These are phyloP conservation scores for Salix suchowensis DNA, from an alignment of 345 rosid genomes.

Conservation along the genomic window DNA sequence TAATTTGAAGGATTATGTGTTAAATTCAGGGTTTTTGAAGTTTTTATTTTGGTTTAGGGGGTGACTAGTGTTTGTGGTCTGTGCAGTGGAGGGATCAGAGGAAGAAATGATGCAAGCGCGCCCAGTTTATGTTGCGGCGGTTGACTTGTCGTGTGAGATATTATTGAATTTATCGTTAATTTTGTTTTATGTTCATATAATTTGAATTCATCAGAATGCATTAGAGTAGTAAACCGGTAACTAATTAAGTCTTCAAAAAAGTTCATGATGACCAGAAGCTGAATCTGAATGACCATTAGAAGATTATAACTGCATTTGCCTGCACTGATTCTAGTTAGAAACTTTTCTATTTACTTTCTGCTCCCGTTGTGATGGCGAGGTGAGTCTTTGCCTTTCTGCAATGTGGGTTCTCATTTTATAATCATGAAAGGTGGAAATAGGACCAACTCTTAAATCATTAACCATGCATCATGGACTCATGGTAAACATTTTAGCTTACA, in stretches of 20 bases:
- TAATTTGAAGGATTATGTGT: background rate
- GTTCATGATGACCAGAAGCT: too few relatives aligned
- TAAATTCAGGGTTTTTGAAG: background rate
- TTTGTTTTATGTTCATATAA: background rate
- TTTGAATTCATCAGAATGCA: background rate
- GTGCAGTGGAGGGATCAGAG: slow-evolving; percentile 69
- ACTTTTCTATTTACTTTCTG: too few relatives aligned
- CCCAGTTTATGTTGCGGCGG: slow-evolving; percentile 95
- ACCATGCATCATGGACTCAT: too few relatives aligned
- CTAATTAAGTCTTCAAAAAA: background rate
- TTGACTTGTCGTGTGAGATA: slow-evolving; percentile 84
- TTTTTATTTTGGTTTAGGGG: background rate
- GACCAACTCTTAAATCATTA: too few relatives aligned
- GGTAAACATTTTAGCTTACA: too few relatives aligned
- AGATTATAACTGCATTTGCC: too few relatives aligned
- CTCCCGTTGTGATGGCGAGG: too few relatives aligned
- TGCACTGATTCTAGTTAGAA: too few relatives aligned
- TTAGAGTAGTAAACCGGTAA: background rate
- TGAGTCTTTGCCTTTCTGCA: too few relatives aligned
- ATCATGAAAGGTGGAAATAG: too few relatives aligned
- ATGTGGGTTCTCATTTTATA: too few relatives aligned
- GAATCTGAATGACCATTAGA: background rate
- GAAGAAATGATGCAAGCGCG: slow-evolving; percentile 68
- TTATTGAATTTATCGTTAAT: background rate
- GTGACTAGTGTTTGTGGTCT: slow-evolving; percentile 4